phyloP scores from a whole-genome alignment of 2,329 filamentous ascomycete species.

The Septoria linicola region DNA sequence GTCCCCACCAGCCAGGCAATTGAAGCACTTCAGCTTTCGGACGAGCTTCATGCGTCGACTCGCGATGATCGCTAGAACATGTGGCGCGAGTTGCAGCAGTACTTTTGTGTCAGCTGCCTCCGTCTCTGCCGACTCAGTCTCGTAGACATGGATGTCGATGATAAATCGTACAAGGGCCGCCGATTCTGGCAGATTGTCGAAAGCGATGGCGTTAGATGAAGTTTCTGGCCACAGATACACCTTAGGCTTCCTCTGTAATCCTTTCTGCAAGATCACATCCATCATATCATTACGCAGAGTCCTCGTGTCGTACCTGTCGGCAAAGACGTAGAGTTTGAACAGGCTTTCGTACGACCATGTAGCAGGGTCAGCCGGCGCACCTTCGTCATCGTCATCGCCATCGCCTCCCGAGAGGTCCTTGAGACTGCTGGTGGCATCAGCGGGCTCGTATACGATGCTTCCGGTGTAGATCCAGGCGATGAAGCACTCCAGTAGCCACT shows the following conservation, averaged over 20 bases:
- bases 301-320: not conserved
- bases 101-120: too few relatives aligned
- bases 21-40: not conserved
- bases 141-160: too few relatives aligned
- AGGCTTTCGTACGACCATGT: not conserved
- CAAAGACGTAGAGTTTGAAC: not conserved
- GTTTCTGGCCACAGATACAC: not conserved
- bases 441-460: slow-evolving; percentile 3
- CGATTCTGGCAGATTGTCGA: not conserved
- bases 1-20: not conserved
- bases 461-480: slow-evolving; percentile 18
- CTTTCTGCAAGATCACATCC: not conserved
- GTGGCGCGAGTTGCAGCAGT: too few relatives aligned
- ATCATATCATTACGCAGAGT: not conserved
- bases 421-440: not conserved
- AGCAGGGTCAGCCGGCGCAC: not conserved
- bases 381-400: not conserved
- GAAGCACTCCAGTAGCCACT: slow-evolving; percentile 19
- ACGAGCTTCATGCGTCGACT: too few relatives aligned
- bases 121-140: too few relatives aligned
- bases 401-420: not conserved
- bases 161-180: not conserved
- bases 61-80: too few relatives aligned
- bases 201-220: not conserved
- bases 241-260: not conserved